phyloP scores from a whole-genome alignment of 106 monocot species.

The Dioscorea zingiberensis region DNA sequence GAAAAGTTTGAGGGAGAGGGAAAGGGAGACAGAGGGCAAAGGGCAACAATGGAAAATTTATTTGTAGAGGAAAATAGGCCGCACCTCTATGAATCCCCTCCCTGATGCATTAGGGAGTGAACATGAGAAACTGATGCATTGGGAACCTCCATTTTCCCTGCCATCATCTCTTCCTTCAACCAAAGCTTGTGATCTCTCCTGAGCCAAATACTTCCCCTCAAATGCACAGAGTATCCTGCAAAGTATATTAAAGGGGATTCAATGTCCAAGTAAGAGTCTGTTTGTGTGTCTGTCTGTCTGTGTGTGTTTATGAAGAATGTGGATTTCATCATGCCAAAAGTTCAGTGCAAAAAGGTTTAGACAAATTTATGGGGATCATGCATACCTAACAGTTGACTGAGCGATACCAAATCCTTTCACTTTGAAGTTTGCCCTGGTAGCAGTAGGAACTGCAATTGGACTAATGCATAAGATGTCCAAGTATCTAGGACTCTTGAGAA shows the following conservation, averaged over 20 bases:
- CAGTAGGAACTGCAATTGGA: slow-evolving; percentile 61
- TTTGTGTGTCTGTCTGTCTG: no score
- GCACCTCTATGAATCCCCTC: slow-evolving; percentile 83
- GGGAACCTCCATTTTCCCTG: slow-evolving; percentile 5
- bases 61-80: neutral
- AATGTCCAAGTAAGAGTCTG: no score
- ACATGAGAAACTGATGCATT: slow-evolving; percentile 49
- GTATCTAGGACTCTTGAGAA: slow-evolving; percentile 17
- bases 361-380: neutral
- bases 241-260: neutral
- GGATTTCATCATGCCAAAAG: neutral
- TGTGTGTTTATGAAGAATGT: neutral
- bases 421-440: slow-evolving; percentile 50
- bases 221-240: slow-evolving; percentile 80
- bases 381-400: slow-evolving; percentile 38
- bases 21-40: neutral
- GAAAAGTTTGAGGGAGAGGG: neutral
- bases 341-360: neutral
- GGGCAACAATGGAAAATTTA: neutral
- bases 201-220: slow-evolving; percentile 68
- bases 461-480: slow-evolving; percentile 40
- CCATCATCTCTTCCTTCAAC: slow-evolving; percentile 2
- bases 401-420: slow-evolving; percentile 52
- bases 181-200: slow-evolving; percentile 41
- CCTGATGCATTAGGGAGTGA: slow-evolving; percentile 51